Percentiles rank a stretch among this genome's conserved stretches.
These are phyloP conservation scores for Paralagenidium karlingii DNA, from an alignment of 352 stramenopile species.

Conservation along the genomic window DNA sequence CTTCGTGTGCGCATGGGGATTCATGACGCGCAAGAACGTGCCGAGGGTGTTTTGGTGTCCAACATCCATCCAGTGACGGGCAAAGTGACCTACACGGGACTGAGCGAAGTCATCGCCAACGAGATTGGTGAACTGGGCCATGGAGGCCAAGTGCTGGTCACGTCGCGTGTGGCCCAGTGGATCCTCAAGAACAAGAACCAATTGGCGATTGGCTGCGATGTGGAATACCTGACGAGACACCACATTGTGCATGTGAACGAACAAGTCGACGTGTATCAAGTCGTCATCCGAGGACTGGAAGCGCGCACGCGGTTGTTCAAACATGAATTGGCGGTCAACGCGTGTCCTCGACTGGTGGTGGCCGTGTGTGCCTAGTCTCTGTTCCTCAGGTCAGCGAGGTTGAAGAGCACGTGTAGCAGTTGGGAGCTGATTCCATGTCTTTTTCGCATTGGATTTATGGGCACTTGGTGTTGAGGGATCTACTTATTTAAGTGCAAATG, in stretches of 20 bases:
- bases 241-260: constrained; percentile 20
- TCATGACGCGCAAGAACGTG: constrained; percentile 24
- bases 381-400: too few relatives aligned
- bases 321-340: too few relatives aligned
- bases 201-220: constrained; percentile 9
- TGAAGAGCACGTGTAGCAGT: too few relatives aligned
- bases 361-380: too few relatives aligned
- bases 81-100: constrained; percentile 35
- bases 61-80: constrained; percentile 26
- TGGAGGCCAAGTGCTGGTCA: constrained; percentile 37
- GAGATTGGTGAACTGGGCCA: constrained; percentile 28
- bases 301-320: constrained; percentile 17
- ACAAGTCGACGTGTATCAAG: constrained; percentile 21
- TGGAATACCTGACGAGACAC: constrained; percentile 16
- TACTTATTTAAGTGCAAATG: too few relatives aligned
- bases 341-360: too few relatives aligned
- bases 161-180: constrained; percentile 22
- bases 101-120: constrained; percentile 35
- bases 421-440: too few relatives aligned
- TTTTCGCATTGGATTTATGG: too few relatives aligned
- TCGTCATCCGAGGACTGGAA: constrained; percentile 20
- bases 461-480: too few relatives aligned
- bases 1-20: constrained; percentile 41
- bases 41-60: constrained; percentile 26
- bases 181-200: constrained; percentile 12